phyloP scores from a whole-genome alignment of 805 yeast genomes.

The Metschnikowia lochheadii region DNA sequence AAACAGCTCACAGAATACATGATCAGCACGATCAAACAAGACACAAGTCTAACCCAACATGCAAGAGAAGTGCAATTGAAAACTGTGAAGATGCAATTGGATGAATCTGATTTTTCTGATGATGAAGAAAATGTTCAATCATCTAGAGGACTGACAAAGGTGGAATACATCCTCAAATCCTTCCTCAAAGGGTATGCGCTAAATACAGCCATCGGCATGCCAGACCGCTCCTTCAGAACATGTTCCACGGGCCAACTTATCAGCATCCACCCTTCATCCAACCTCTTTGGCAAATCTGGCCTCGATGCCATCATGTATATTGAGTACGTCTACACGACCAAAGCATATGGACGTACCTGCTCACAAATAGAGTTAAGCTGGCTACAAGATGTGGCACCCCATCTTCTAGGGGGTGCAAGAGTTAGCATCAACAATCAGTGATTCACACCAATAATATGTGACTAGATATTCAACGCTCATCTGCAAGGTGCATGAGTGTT shows the following conservation, averaged over 20 bases:
- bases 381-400: conserved; percentile 80
- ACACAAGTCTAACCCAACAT: conserved; percentile 24
- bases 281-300: conserved; percentile 69
- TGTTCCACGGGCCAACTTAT: conserved; percentile 79
- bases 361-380: conserved; percentile 76
- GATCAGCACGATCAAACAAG: conserved; percentile 45
- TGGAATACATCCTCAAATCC: conserved; percentile 62
- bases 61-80: conserved; percentile 27
- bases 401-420: conserved; percentile 45
- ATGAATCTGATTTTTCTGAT: conserved; percentile 5
- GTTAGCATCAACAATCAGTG: conserved; percentile 24
- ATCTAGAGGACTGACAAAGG: conserved; percentile 33
- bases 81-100: conserved; percentile 24
- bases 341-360: conserved; percentile 90
- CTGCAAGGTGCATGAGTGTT: neutral
- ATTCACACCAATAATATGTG: neutral
- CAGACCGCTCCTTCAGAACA: conserved; percentile 89
- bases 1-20: conserved; percentile 72
- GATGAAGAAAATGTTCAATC: conserved; percentile 26
- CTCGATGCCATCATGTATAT: conserved; percentile 89
- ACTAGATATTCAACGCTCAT: neutral
- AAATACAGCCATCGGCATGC: conserved; percentile 91
- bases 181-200: conserved; percentile 80
- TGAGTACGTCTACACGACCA: conserved; percentile 88
- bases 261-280: conserved; percentile 86